Base-by-base conservation (phyloP, 305 asterid genomes). In the Caryopteris hybrid region DNA sequence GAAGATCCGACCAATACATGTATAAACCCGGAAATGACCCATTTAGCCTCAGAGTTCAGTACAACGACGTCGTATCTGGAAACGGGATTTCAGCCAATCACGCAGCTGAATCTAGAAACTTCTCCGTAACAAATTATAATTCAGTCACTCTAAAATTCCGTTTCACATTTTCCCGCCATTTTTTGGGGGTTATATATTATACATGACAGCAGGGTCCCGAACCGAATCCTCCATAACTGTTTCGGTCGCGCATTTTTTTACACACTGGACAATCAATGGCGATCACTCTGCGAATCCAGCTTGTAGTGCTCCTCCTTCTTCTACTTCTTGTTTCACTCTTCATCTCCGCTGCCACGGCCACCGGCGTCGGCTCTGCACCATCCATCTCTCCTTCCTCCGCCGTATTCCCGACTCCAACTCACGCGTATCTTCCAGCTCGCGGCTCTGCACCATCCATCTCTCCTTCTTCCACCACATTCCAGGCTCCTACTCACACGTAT, bases 291-390 rank as follows among this genome's bases (percentile, higher is more conserved):
- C 81, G 81, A 46, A 48, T 73, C 71, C 88, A 76, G 76, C 79
- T 77, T 51, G 76, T 80, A 5, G 22, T 66, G 43, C 78, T 76
- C 39, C 70, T 82, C 13, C 71, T 83, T 38, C 76, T 85, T 45
- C 75, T 85, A 50, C 43, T 84, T 0, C 79, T 88, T 76, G 69
- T 78, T 50, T 81, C 90, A 14, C 77, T 82, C 61, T 79, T 85
- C 84, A 71, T 73, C 72, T 79, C 86, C 81, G 64, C 76, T 75
- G 82, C 79, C 67, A 38, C 83, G 38, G 62, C 70, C 60, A 11
- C 70, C 6, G 73, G 33, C 59, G 53, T 36, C 41, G 59, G 41
- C 50, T 20, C 66, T 11, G 16, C 80, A 23, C 72, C 74, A 1
- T 41, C 83, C 51, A 34, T 64, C 31, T 29, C 86, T 10, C 73